Evolutionary conservation across 495 filamentous ascomycete genomes (phyloP), one percentile per base, ranked within the genome.

Genomic region (Baudoinia panamericana): DNA sequence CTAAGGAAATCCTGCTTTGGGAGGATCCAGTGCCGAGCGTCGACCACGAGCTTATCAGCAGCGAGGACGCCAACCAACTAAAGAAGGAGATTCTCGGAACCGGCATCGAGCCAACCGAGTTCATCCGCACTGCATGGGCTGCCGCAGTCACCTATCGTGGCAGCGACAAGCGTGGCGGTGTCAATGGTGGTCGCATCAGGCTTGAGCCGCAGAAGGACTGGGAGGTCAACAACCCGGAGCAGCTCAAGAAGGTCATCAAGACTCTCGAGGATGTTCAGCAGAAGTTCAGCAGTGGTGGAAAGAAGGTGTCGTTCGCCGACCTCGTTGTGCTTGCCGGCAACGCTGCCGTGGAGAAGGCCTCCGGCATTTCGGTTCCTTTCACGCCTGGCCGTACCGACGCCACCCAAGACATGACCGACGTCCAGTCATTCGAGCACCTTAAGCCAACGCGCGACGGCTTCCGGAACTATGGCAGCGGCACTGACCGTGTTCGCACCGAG

Each of bases 131-230:
- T 17, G 78, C 78, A 11, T 83, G 75, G 75, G 74, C 76, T 3
- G 75, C 78, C 0, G 78, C 78, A 23, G 74, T 77, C 6, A 75
- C 74, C 23, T 83, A 81, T 76, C 77, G 78, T 34, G 74, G 76
- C 42, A 62, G 72, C 45, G 78, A 83, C 68, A 83, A 82, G 70
- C 76, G 78, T 41, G 78, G 78, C 45, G 78, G 78, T 46, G 78
- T 78, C 59, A 82, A 82, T 46, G 78, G 78, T 41, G 78, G 73
- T 4, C 78, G 76, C 50, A 78, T 83, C 52, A 75, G 78, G 25
- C 72, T 83, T n/a, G 63, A 64, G 15, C 78, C 78, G 13, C 72
- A 77, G 60, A 72, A 70, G 36, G 61, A 73, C 49, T 83, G 78
- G 78, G 56, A 70, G 49, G 69, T 76, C 45, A 83, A 82, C 67